Evolutionary conservation across 148 eudicot genomes (phyloP).

Genomic region (Beta vulgaris): DNA sequence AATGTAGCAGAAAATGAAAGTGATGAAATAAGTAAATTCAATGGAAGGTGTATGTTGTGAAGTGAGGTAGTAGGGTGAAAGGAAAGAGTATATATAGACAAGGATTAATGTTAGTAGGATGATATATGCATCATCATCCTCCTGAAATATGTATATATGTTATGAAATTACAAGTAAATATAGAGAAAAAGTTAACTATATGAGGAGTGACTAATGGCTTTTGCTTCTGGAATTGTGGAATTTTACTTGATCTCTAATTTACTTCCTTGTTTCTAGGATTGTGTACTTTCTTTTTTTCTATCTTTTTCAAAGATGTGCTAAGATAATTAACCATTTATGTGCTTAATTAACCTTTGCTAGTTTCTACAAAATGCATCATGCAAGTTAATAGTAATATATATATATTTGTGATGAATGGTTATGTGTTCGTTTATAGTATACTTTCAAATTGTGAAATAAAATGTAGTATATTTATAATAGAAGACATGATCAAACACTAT

Average conservation of each 20-base stretch:
- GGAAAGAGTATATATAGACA: neutral
- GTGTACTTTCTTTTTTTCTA: neutral
- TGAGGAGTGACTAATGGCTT: neutral
- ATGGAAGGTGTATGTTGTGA: neutral
- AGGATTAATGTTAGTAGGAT: too few relatives aligned
- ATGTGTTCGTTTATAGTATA: too few relatives aligned
- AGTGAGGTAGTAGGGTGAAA: neutral
- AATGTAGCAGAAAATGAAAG: neutral
- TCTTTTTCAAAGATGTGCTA: too few relatives aligned
- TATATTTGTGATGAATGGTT: too few relatives aligned
- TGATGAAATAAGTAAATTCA: neutral
- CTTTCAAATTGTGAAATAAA: too few relatives aligned
- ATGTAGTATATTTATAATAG: too few relatives aligned
- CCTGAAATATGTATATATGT: neutral
- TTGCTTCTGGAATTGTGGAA: slow-evolving; percentile 10
- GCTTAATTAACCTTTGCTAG: too few relatives aligned
- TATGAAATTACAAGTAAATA: neutral
- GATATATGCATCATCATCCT: neutral
- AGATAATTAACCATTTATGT: too few relatives aligned
- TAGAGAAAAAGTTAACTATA: slow-evolving; percentile 4
- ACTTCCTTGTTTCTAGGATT: neutral
- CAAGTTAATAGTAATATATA: too few relatives aligned
- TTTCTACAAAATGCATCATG: too few relatives aligned
- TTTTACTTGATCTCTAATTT: slow-evolving; percentile 15
- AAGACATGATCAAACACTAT: too few relatives aligned